A percentile compares a stretch with the other conserved stretches of the same genome.
phyloP scores from a whole-genome alignment of 257 asterid species.

The Nicotiana sylvestris region DNA sequence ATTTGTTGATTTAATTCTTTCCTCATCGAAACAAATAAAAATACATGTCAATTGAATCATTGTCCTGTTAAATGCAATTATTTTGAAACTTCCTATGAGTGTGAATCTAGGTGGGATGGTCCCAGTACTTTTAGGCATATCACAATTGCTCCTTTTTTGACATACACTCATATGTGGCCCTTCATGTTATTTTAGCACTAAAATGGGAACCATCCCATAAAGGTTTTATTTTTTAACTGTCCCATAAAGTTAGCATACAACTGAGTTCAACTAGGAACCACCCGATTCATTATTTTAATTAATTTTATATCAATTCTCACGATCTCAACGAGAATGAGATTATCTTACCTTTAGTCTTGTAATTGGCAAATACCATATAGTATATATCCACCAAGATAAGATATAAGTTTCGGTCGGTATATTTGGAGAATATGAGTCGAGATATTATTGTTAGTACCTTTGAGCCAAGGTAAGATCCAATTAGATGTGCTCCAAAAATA shows the following conservation, averaged over 20 bases:
- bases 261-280: background rate
- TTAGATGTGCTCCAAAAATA: too few relatives aligned
- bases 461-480: too few relatives aligned
- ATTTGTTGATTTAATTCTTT: too few relatives aligned
- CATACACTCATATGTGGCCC: background rate
- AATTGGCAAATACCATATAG: background rate
- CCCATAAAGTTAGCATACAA: too few relatives aligned
- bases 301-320: background rate
- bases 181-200: background rate
- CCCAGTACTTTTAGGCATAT: background rate
- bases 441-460: too few relatives aligned
- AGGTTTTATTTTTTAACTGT: background rate
- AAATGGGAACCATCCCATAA: background rate
- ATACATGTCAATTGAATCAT: background rate
- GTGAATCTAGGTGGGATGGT: background rate
- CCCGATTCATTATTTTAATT: background rate
- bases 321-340: background rate
- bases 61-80: background rate
- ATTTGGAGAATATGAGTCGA: too few relatives aligned
- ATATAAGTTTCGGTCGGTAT: too few relatives aligned
- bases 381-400: too few relatives aligned
- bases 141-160: background rate
- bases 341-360: background rate
- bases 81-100: background rate
- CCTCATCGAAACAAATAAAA: background rate